A percentile compares a stretch with the other conserved stretches of the same genome.
phyloP scores from a whole-genome alignment of 2,329 filamentous ascomycete genomes.

The Hypoxylon rubiginosum region DNA sequence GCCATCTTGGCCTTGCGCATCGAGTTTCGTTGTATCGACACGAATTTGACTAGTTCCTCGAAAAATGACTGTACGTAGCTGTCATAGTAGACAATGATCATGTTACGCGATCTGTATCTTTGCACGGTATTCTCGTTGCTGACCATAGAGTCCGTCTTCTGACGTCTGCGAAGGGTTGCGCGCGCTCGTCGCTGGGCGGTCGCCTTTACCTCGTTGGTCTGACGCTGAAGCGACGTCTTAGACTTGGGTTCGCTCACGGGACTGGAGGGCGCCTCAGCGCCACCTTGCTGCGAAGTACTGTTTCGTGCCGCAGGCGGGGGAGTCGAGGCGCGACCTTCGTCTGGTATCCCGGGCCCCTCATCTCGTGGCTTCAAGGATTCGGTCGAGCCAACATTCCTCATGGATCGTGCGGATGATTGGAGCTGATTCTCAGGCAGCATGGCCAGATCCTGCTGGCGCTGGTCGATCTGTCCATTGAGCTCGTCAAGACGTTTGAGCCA shows the following conservation, averaged over 20 bases:
- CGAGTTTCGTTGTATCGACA: constrained; percentile 83
- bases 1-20: constrained; percentile 92
- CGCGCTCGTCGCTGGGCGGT: constrained; percentile 62
- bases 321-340: constrained; percentile 26
- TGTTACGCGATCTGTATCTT: constrained; percentile 77
- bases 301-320: constrained; percentile 39
- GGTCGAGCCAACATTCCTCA: constrained; percentile 66
- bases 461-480: constrained; percentile 71
- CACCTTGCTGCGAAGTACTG: constrained; percentile 34
- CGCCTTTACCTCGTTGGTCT: constrained; percentile 61
- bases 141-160: constrained; percentile 65
- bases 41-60: constrained; percentile 83
- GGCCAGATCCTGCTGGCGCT: constrained; percentile 72
- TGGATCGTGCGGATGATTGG: constrained; percentile 57
- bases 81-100: constrained; percentile 94
- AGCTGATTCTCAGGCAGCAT: constrained; percentile 55
- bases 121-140: constrained; percentile 62
- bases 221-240: constrained; percentile 55
- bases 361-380: constrained; percentile 67
- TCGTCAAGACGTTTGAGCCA: constrained; percentile 72
- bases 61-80: constrained; percentile 86
- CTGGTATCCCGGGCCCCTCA: constrained; percentile 53
- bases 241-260: constrained; percentile 54
- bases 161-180: constrained; percentile 63
- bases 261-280: constrained; percentile 48